Percentiles rank a stretch among this genome's conserved stretches.
Conservation (phyloP, 2,329 filamentous ascomycete species). For the Aspergillus carbonarius region DNA sequence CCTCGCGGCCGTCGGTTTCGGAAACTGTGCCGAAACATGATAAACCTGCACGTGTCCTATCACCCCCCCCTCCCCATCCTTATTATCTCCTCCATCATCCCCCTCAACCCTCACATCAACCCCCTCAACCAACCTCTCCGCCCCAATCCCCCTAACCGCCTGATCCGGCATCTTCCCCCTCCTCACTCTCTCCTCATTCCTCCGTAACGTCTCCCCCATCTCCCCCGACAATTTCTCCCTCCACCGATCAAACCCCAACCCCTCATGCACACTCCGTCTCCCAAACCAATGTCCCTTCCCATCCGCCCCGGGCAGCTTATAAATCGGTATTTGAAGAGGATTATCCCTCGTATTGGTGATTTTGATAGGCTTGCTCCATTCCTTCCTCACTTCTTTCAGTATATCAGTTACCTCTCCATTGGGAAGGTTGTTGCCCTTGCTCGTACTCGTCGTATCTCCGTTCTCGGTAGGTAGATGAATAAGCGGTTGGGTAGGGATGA, state of each 20-base stretch:
- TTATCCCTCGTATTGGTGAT: constrained; percentile 66
- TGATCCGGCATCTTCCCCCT: constrained; percentile 67
- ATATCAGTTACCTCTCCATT: constrained; percentile 34
- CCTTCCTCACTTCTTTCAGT: constrained; percentile 62
- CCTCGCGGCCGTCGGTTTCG: constrained; percentile 79
- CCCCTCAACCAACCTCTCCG: constrained; percentile 70
- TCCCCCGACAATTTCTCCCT: constrained; percentile 73
- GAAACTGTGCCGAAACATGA: constrained; percentile 84
- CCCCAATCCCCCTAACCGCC: constrained; percentile 80
- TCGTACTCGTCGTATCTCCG: no score
- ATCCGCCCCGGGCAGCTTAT: constrained; percentile 76
- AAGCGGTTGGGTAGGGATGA: constrained; percentile 42
- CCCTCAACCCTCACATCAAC: constrained; percentile 43
- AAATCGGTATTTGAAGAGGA: constrained; percentile 72
- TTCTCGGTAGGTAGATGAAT: constrained; percentile 39
- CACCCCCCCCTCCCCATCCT: not conserved
- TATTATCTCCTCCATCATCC: not conserved
- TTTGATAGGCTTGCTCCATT: constrained; percentile 77
- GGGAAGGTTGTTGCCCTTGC: no score
- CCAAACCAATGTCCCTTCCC: constrained; percentile 89
- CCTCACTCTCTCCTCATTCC: constrained; percentile 67
- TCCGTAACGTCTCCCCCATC: constrained; percentile 73
- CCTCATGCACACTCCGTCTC: constrained; percentile 76
- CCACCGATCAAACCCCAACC: constrained; percentile 74
- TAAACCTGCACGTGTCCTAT: constrained; percentile 60